Conservation (phyloP, 345 rosid genomes). For the Reutealis trisperma region DNA sequence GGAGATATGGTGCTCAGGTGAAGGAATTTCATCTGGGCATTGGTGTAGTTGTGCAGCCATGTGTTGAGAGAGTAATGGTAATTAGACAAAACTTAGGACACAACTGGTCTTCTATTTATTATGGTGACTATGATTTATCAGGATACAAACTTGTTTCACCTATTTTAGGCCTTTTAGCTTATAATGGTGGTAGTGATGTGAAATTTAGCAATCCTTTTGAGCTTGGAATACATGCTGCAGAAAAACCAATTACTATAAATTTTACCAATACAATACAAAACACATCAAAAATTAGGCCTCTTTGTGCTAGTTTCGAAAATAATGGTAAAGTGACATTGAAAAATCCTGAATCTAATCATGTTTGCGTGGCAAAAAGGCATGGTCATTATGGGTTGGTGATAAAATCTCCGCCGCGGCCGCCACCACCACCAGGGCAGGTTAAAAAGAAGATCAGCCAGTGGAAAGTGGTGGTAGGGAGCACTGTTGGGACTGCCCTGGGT, state of each 20-base stretch:
- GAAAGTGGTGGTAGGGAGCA: constrained; percentile 78
- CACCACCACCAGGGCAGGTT: constrained; percentile 3
- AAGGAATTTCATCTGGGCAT: constrained; percentile 65
- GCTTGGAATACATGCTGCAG: constrained; percentile 49
- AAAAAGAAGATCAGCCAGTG: constrained; percentile 59
- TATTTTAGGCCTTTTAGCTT: constrained; percentile 76
- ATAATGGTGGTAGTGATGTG: constrained; percentile 47
- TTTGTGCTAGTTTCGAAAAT: constrained; percentile 70
- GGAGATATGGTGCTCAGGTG: constrained; percentile 74
- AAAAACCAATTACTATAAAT: constrained; percentile 61
- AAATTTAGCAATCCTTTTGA: constrained; percentile 53
- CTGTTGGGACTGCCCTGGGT: constrained; percentile 70
- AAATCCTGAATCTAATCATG: constrained; percentile 46
- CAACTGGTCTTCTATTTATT: constrained; percentile 76
- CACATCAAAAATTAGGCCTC: constrained; percentile 40
- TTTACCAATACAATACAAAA: constrained; percentile 41
- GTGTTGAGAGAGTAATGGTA: constrained; percentile 78
- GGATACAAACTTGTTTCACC: constrained; percentile 81
- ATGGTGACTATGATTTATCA: constrained; percentile 68
- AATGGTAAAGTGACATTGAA: constrained; percentile 60
- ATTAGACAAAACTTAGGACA: constrained; percentile 66
- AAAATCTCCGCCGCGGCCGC: constrained; percentile 31
- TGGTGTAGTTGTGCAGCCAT: constrained; percentile 69
- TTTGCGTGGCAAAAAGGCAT: constrained; percentile 58
- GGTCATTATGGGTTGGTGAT: constrained; percentile 87